phyloP scores from a whole-genome alignment of 257 asterid genomes.

The Rauvolfia tetraphylla region DNA sequence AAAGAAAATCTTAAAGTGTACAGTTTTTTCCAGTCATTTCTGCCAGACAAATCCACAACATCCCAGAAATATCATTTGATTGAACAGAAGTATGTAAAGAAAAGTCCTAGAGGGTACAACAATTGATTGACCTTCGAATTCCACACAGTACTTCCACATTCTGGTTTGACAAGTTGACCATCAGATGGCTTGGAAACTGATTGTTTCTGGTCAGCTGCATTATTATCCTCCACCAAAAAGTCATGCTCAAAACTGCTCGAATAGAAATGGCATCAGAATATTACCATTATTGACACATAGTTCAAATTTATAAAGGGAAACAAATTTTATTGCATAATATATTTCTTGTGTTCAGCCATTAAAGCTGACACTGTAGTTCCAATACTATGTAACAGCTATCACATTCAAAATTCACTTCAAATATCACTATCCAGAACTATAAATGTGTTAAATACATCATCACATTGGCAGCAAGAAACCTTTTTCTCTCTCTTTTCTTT shows the following conservation, averaged over 20 bases:
- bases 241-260: slow-evolving; percentile 90
- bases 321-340: background rate
- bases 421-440: background rate
- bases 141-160: slow-evolving; percentile 56
- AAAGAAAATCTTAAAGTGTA: background rate
- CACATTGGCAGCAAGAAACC: background rate
- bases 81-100: background rate
- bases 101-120: background rate
- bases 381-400: background rate
- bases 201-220: slow-evolving; percentile 35
- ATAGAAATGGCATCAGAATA: slow-evolving; percentile 18
- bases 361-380: background rate
- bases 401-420: background rate
- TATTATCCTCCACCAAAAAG: slow-evolving; percentile 57
- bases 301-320: background rate
- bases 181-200: slow-evolving; percentile 30
- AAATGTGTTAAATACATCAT: background rate
- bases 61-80: background rate
- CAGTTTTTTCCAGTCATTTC: background rate
- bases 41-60: background rate
- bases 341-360: background rate
- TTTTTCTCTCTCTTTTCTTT: background rate
- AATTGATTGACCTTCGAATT: slow-evolving; percentile 75
- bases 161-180: slow-evolving; percentile 38
- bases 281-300: background rate